These are phyloP conservation scores for Tilletia caries DNA, from an alignment of 1,284 basidiomycete genomes.

Conservation along the genomic window DNA sequence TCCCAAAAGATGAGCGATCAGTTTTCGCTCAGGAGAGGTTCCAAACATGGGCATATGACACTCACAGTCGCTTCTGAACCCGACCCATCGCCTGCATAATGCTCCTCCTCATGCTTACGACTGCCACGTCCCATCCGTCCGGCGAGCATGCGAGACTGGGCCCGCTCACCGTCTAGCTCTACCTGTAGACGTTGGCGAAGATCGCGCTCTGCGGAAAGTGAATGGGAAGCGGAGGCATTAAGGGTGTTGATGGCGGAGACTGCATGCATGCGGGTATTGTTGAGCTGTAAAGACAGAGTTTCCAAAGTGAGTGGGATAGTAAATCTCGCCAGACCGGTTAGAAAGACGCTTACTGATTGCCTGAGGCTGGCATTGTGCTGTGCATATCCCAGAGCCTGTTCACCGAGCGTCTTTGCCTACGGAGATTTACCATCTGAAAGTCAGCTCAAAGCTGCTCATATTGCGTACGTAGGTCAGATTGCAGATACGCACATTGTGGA, in stretches of 20 bases:
- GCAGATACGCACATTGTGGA: background rate
- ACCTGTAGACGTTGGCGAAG: constrained; percentile 43
- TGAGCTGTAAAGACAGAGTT: constrained; percentile 22
- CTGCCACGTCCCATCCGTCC: constrained; percentile 36
- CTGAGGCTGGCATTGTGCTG: background rate
- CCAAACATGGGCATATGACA: too few species aligned
- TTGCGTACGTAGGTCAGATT: too few species aligned
- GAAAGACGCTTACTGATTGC: background rate
- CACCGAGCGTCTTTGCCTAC: constrained; percentile 8
- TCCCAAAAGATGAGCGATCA: too few species aligned
- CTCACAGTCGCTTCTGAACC: constrained; percentile 17
- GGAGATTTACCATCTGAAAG: background rate
- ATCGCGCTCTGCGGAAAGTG: constrained; percentile 37
- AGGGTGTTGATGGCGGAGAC: constrained; percentile 47
- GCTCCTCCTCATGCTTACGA: background rate
- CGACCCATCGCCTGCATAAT: constrained; percentile 5
- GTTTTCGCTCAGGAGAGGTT: too few species aligned
- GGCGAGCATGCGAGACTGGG: constrained; percentile 48
- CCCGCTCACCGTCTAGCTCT: constrained; percentile 46
- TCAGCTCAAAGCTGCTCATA: too few species aligned
- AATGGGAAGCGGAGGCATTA: constrained; percentile 41
- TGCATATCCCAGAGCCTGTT: background rate
- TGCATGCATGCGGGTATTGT: constrained; percentile 43
- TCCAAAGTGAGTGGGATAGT: background rate
- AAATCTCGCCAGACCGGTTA: background rate